Percentiles rank a stretch among this genome's conserved stretches.
phyloP scores from a whole-genome alignment of 1,139 yeast species.

The Debaryomyces coudertii region DNA sequence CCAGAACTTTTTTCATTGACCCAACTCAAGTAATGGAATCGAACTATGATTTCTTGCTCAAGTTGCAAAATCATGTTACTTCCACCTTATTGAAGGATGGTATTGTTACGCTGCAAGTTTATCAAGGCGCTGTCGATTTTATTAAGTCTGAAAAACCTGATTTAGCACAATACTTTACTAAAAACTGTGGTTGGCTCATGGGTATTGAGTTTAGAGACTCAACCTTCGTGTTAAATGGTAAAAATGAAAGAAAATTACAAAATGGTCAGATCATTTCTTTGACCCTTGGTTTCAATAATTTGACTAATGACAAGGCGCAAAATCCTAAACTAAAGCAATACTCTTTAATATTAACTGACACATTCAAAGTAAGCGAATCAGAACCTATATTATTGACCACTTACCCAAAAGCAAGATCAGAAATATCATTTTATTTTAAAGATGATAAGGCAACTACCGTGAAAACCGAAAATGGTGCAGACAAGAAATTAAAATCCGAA shows the following conservation, averaged over 20 bases:
- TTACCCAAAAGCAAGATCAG: constrained; percentile 71
- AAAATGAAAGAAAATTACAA: constrained; percentile 67
- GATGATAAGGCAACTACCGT: constrained; percentile 50
- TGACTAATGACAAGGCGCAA: constrained; percentile 50
- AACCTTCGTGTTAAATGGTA: constrained; percentile 68
- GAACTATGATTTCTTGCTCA: constrained; percentile 76
- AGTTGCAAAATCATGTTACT: constrained; percentile 66
- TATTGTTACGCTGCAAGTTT: constrained; percentile 64
- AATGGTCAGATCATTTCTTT: constrained; percentile 79
- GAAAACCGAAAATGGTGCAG: constrained; percentile 18
- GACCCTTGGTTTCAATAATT: constrained; percentile 74
- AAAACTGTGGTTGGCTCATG: constrained; percentile 85
- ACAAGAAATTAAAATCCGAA: constrained; percentile 34
- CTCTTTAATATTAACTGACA: constrained; percentile 80
- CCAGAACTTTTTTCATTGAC: constrained; percentile 87
- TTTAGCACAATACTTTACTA: constrained; percentile 65
- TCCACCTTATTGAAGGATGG: constrained; percentile 65
- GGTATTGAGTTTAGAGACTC: constrained; percentile 93
- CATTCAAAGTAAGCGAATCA: constrained; percentile 67
- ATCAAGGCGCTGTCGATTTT: constrained; percentile 61
- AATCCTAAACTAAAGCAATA: constrained; percentile 56
- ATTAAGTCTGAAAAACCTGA: constrained; percentile 65
- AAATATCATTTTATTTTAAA: constrained; percentile 82
- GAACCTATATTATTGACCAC: constrained; percentile 72
- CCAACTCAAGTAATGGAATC: constrained; percentile 80